phyloP scores from a whole-genome alignment of 2,329 filamentous ascomycete genomes.

The Ophiostoma sp. region DNA sequence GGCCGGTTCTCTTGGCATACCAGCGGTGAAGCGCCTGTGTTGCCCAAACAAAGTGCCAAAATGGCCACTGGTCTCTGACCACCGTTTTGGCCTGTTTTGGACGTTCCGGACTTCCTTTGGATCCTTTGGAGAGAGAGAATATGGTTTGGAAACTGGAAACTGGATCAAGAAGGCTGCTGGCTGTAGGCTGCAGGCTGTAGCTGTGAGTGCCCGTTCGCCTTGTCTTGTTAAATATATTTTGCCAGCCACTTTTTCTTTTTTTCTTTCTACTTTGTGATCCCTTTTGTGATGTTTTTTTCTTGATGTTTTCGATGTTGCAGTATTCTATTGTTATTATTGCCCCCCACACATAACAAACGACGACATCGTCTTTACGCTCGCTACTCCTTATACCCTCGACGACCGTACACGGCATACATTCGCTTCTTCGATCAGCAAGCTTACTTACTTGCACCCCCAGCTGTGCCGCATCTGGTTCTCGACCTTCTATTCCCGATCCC shows the following conservation, averaged over 20 bases:
- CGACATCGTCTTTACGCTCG: conserved; percentile 5
- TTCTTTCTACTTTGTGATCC: background rate
- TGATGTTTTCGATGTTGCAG: background rate
- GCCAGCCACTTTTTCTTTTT: background rate
- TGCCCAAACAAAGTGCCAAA: background rate
- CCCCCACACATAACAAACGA: background rate
- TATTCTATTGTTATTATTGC: background rate
- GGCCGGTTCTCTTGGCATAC: conserved; percentile 24
- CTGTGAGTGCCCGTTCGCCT: background rate
- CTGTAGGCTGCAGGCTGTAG: background rate
- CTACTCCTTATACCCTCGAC: background rate
- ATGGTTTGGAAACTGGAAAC: background rate
- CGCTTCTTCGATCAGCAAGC: background rate
- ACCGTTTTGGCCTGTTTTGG: background rate
- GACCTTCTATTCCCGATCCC: background rate
- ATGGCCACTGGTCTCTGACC: conserved; percentile 11
- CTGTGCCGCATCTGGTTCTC: background rate
- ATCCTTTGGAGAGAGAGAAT: background rate
- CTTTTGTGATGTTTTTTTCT: background rate
- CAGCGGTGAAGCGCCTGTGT: conserved; percentile 12
- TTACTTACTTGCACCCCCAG: background rate
- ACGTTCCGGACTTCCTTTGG: background rate
- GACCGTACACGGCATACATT: background rate
- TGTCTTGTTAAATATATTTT: conserved; percentile 16
- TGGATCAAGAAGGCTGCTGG: background rate